Evolutionary conservation across 306 rosid genomes (phyloP).

Genomic region (Gastrolobium villosum): DNA sequence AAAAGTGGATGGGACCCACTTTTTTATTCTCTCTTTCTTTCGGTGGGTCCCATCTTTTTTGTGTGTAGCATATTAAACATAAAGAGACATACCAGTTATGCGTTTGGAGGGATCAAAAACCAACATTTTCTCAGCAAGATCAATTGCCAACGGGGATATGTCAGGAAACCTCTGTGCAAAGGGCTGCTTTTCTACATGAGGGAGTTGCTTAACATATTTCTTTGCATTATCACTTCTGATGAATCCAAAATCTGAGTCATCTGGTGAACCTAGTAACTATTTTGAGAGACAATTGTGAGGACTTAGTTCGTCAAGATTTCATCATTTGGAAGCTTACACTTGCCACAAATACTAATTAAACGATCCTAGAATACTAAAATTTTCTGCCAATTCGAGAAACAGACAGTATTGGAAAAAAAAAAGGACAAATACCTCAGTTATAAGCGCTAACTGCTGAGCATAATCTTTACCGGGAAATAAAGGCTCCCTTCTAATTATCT

Average conservation of each 20-base stretch:
- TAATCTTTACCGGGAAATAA: slow-evolving; percentile 67
- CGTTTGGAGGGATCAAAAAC: slow-evolving; percentile 92
- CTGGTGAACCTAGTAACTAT: slow-evolving; percentile 92
- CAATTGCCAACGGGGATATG: slow-evolving; percentile 75
- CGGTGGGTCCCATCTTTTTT: too few relatives aligned
- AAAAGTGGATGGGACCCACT: too few relatives aligned
- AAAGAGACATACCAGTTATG: slow-evolving; percentile 73
- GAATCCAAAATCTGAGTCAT: slow-evolving; percentile 91
- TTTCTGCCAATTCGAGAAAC: slow-evolving; percentile 18
- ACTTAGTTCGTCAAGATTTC: slow-evolving; percentile 34
- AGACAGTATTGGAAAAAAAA: slow-evolving; percentile 4
- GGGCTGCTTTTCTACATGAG: slow-evolving; percentile 72
- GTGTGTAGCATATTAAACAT: slow-evolving; percentile 24
- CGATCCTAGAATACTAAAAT: slow-evolving; percentile 21
- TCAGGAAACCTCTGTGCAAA: slow-evolving; percentile 74
- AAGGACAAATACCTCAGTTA: slow-evolving; percentile 54
- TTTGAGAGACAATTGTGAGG: slow-evolving; percentile 33
- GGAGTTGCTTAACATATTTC: slow-evolving; percentile 95
- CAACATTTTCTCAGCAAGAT: slow-evolving; percentile 94
- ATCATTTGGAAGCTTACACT: slow-evolving; percentile 18
- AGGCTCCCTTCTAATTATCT: slow-evolving; percentile 60
- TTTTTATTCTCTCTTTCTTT: too few relatives aligned
- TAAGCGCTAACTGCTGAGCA: slow-evolving; percentile 62
- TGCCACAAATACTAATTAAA: not conserved
- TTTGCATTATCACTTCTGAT: slow-evolving; percentile 93